These are phyloP conservation scores for Boletus tylopilopsis DNA, from an alignment of 768 basidiomycete genomes.

Conservation along the genomic window DNA sequence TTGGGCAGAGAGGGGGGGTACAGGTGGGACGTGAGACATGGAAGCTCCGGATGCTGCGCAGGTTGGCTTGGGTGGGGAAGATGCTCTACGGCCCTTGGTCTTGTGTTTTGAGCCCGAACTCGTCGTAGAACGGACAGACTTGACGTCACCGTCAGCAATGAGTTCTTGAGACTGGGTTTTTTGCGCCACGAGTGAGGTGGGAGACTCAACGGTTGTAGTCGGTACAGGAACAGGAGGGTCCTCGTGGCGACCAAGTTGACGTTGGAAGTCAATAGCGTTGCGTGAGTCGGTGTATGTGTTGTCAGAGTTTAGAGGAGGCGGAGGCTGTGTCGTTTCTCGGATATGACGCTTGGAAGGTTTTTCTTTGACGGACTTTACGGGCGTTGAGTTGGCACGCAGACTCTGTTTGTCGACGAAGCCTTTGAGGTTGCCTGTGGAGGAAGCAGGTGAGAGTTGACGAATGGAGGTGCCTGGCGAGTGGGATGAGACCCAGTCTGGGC, in stretches of 20 bases:
- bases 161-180: slow-evolving; percentile 20
- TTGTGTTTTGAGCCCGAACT: slow-evolving; percentile 29
- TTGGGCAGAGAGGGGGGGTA: slow-evolving; percentile 18
- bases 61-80: slow-evolving; percentile 37
- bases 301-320: slow-evolving; percentile 25
- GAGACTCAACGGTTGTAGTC: slow-evolving; percentile 21
- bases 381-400: neutral
- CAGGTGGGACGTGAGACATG: slow-evolving; percentile 54
- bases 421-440: slow-evolving; percentile 30
- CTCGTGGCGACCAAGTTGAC: slow-evolving; percentile 20
- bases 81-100: slow-evolving; percentile 12
- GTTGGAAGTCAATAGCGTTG: slow-evolving; percentile 9
- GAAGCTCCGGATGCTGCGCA: slow-evolving; percentile 63
- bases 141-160: slow-evolving; percentile 24
- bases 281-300: slow-evolving; percentile 9
- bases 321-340: slow-evolving; percentile 26
- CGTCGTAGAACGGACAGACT: slow-evolving; percentile 22
- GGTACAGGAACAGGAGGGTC: slow-evolving; percentile 3
- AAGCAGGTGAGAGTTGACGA: slow-evolving; percentile 29
- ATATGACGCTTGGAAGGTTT: slow-evolving; percentile 26
- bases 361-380: slow-evolving; percentile 5
- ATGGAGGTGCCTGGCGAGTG: slow-evolving; percentile 10
- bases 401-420: slow-evolving; percentile 23
- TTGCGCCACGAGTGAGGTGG: slow-evolving; percentile 9
- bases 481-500: slow-evolving; percentile 16